phyloP scores from a whole-genome alignment of 345 rosid species.

The Clausena lansium region DNA sequence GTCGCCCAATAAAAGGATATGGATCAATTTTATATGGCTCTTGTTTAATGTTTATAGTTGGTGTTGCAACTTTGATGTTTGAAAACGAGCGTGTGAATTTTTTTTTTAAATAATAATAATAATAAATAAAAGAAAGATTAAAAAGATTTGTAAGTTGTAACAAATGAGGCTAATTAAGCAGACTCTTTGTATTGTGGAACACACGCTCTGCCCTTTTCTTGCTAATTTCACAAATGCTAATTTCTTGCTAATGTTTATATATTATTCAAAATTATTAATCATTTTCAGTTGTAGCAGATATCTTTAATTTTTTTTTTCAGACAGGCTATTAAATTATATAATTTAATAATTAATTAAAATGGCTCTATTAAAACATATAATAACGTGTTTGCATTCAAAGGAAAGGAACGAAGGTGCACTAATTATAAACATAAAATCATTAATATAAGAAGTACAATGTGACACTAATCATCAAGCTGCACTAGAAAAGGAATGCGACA shows the following conservation, averaged over 20 bases:
- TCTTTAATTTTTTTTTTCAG: fast-evolving
- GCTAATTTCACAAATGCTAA: not conserved
- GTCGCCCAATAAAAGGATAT: not conserved
- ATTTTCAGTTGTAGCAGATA: fast-evolving
- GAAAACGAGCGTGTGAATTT: no score
- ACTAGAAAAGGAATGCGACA: no score
- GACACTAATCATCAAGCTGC: no score
- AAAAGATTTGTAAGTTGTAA: no score
- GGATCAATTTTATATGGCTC: not conserved
- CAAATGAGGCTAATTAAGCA: not conserved
- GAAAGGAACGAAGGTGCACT: no score
- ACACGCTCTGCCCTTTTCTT: not conserved
- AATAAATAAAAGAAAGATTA: not conserved
- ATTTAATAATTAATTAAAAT: no score
- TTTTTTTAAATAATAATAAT: not conserved
- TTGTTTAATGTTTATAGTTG: not conserved
- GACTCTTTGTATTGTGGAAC: not conserved
- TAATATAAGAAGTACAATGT: no score
- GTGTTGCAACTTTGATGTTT: not conserved
- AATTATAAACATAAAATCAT: no score
- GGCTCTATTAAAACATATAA: fast-evolving
- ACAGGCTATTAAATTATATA: fast-evolving
- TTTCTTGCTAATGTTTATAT: no score
- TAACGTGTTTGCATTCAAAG: no score
- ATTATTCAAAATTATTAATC: no score